Percentiles rank a stretch among this genome's conserved stretches.
phyloP scores from a whole-genome alignment of 2,329 filamentous ascomycete species.

The Hypocreales sp. region DNA sequence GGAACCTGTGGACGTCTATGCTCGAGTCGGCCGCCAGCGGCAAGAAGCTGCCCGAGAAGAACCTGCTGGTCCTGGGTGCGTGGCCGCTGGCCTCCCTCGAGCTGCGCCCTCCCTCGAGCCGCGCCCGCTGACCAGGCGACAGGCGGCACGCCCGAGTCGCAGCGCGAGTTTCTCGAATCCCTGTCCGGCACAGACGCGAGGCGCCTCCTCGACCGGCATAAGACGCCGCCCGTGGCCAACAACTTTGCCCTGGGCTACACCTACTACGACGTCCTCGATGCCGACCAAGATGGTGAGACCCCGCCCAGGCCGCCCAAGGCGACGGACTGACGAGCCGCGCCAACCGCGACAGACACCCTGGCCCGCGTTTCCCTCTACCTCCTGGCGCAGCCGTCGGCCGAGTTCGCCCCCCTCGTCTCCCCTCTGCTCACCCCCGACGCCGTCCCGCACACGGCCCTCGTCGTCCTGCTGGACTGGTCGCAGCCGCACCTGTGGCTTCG shows the following conservation, averaged over 20 bases:
- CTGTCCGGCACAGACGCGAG: conserved; percentile 38
- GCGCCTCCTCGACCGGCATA: conserved; percentile 39
- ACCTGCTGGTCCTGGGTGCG: conserved; percentile 70
- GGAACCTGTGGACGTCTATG: conserved; percentile 91
- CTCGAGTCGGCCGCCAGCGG: conserved; percentile 80
- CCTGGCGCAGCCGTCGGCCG: conserved; percentile 67
- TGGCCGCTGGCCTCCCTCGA: conserved; percentile 15
- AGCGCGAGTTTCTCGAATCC: conserved; percentile 67
- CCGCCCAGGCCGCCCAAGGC: not conserved
- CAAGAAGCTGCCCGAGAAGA: conserved; percentile 83
- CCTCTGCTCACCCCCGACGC: conserved; percentile 74
- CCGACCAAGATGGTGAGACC: conserved; percentile 73
- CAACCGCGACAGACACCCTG: conserved; percentile 54
- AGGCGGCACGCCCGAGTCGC: conserved; percentile 72
- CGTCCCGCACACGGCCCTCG: conserved; percentile 73
- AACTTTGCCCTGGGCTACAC: conserved; percentile 88
- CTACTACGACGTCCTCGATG: conserved; percentile 86
- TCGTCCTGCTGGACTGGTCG: conserved; percentile 90
- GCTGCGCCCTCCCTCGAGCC: no score
- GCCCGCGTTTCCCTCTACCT: conserved; percentile 82
- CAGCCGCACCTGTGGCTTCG: conserved; percentile 87
- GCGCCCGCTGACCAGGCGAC: no score
- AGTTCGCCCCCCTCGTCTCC: conserved; percentile 69
- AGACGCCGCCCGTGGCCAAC: conserved; percentile 70
- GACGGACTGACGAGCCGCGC: conserved; percentile 11